Evolutionary conservation across 768 basidiomycete genomes (phyloP), one percentile per base, ranked within the genome.

Genomic region (Lentinula edodes): DNA sequence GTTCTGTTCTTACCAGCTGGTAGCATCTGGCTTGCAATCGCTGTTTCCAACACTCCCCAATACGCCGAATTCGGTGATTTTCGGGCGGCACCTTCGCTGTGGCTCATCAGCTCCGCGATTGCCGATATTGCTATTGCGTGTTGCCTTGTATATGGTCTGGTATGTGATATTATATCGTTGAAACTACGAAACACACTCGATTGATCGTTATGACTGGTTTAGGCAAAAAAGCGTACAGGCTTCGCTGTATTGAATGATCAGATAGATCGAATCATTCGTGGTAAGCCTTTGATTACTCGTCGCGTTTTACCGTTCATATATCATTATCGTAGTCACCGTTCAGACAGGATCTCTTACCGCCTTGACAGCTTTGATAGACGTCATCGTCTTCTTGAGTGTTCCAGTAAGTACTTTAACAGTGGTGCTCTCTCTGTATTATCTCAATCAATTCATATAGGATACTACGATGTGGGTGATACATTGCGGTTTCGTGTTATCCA

Each of bases 301-400:
- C 13, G 38, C 32, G 41, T 20, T 23, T 45, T 10, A 9, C 35
- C 56, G 34, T 43, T 34, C 32, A 43, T 42, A 23, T 42, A 20
- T 18, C n/a, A 48, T 15, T 46, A 18, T 16, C 42, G 8, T 23
- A 60, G 59, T 60, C 38, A 43, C 59, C 23, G 18, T 60, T n/a
- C 59, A 60, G 51, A 60, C 59, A 50, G 59, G 59, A 60, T 42
- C 59, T 8, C 48, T 60, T 43, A 60, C 59, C 5, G 51, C 59
- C 16, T 28, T 60, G 23, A 41, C 59, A 10, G 51, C 59, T 0
- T 38, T 60, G 20, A 41, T 41, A 15, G 59, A 60, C 52, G 51
- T 28, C n/a, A 60, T 60, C 3, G 59, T 60, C 15, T 60, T 60
- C 15, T n/a, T 60, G 32, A 60, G 59, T 42, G 59, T 60, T 52